These are phyloP conservation scores for Cladosporium sp. DNA, from an alignment of 2,329 filamentous ascomycete species.

Conservation along the genomic window DNA sequence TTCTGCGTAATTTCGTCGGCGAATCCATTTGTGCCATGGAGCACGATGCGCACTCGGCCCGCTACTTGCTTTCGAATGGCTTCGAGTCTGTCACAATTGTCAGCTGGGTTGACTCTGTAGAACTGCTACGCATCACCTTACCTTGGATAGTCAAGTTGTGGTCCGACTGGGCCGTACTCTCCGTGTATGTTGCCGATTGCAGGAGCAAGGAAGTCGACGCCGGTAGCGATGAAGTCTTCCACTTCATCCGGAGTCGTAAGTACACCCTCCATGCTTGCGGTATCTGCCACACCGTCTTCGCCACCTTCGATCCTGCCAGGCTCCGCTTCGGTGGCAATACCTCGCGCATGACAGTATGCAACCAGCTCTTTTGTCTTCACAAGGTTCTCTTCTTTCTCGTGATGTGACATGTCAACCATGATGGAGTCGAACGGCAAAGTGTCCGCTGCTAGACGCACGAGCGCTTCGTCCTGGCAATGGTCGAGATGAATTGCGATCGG, in stretches of 20 bases:
- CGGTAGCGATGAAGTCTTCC: constrained; percentile 28
- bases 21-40: constrained; percentile 57
- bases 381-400: constrained; percentile 30
- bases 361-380: constrained; percentile 25
- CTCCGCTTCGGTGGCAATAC: constrained; percentile 30
- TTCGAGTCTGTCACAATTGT: constrained; percentile 29
- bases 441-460: constrained; percentile 20
- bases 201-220: constrained; percentile 30
- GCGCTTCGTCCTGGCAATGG: constrained; percentile 22
- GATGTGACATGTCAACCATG: constrained; percentile 33
- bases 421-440: constrained; percentile 27
- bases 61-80: constrained; percentile 31
- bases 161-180: constrained; percentile 28
- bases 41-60: constrained; percentile 44
- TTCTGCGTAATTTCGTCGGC: constrained; percentile 44
- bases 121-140: background rate
- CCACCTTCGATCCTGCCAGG: constrained; percentile 31
- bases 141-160: constrained; percentile 28
- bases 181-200: constrained; percentile 31
- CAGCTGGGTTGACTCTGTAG: background rate
- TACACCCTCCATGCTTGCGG: constrained; percentile 25
- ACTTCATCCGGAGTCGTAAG: constrained; percentile 26
- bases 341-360: constrained; percentile 25
- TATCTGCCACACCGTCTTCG: constrained; percentile 30
- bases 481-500: constrained; percentile 29